Evolutionary conservation across 805 yeast species (phyloP), one percentile per base, ranked within the genome.

Genomic region (Candida saitoana): DNA sequence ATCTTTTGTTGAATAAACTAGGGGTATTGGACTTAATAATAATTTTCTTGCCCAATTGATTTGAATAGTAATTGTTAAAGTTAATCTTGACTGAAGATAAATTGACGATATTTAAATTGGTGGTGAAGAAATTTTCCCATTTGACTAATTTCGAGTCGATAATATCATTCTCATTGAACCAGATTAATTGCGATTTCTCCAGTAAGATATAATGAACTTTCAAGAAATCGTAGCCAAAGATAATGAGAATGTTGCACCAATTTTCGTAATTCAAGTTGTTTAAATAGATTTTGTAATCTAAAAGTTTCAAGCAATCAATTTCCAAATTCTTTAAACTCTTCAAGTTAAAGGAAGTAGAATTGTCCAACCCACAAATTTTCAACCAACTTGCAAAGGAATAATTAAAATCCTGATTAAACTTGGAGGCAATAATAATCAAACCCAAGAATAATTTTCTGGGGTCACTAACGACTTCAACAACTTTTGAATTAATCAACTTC

Each of bases 351-450:
- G 41, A 34, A 20, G 49, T 52, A 17, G 49, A 57, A 5, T 54
- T 52, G 32, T 59, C 55, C 50, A 67, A 54, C 0, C 95, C 93
- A 25, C 87, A 76, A 38, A 87, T 80, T 56, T 78, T 76, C 39
- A 83, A 68, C 96, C 96, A 87, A 4, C 85, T 76, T 47, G 70
- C 73, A 50, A 84, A 71, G 22, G 84, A 70, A 60, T 77, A 85
- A 56, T 82, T 83, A 39, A 78, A 76, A 61, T 87, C 96, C 55
- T 81, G 87, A 45, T 74, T 69, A 58, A 80, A 85, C 57, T 87
- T 87, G 40, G 82, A 76, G 3, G 93, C 81, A 30, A 87, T 65
- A 40, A 87, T 84, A 40, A 87, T 59, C 53, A 86, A 75, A 2
- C 82, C 75, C 46, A 87, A 69, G 48, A 87, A 81, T 33, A 80